Evolutionary conservation across 2,329 filamentous ascomycete species (phyloP).

Genomic region (Aspergillus awamori): DNA sequence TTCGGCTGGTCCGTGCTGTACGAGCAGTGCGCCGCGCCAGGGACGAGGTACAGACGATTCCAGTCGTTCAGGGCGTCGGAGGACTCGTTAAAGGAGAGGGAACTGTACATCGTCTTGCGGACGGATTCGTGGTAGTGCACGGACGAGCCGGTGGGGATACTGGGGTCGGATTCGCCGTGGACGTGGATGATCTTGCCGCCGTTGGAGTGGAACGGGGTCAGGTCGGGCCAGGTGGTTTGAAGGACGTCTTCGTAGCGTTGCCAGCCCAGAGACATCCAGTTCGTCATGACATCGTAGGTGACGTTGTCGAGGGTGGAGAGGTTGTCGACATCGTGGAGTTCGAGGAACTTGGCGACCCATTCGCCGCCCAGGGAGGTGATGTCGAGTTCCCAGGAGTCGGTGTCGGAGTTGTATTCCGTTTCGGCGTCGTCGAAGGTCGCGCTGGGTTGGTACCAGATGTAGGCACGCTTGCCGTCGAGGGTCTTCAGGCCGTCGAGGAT

Average conservation of each 20-base stretch:
- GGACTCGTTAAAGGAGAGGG: conserved; percentile 41
- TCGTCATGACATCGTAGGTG: conserved; percentile 60
- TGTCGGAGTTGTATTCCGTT: conserved; percentile 32
- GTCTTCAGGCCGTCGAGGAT: conserved; percentile 48
- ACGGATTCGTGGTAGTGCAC: conserved; percentile 61
- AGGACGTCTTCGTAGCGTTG: conserved; percentile 54
- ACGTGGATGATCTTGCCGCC: conserved; percentile 62
- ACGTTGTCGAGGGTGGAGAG: conserved; percentile 50
- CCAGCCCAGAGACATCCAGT: conserved; percentile 57
- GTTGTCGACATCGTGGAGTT: conserved; percentile 38
- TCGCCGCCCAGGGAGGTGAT: conserved; percentile 43
- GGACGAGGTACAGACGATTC: conserved; percentile 59
- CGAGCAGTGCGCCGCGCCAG: conserved; percentile 57
- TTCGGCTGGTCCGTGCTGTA: conserved; percentile 49
- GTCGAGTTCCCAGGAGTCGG: conserved; percentile 34
- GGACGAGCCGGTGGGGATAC: conserved; percentile 57
- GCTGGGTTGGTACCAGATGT: conserved; percentile 40
- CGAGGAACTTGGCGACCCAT: conserved; percentile 36
- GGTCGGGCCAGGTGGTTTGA: conserved; percentile 58
- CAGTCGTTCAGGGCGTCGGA: conserved; percentile 53
- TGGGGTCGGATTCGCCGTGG: conserved; percentile 60
- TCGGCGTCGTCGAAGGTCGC: conserved; percentile 32
- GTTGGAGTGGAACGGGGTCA: conserved; percentile 52
- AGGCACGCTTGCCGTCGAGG: conserved; percentile 43
- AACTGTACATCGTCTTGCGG: conserved; percentile 53